Conservation (phyloP, 2,329 filamentous ascomycete species). For the Penicillium sp. region DNA sequence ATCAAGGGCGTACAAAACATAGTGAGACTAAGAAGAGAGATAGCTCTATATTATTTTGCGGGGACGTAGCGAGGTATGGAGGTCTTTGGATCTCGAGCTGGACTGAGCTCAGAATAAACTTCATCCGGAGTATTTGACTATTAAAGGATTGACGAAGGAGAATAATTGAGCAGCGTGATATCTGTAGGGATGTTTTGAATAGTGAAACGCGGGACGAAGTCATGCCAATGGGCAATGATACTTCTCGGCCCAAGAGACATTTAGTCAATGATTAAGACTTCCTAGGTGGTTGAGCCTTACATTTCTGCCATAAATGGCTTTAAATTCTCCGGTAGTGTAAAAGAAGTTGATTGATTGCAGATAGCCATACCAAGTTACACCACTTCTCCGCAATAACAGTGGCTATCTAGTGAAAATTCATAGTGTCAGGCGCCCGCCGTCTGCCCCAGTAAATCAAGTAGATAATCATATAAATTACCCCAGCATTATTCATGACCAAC, state of each 20-base stretch:
- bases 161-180: not conserved
- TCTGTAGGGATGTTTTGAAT: not conserved
- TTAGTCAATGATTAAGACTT: not conserved
- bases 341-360: too few species aligned
- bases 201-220: not conserved
- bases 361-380: not conserved
- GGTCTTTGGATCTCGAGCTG: not conserved
- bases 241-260: not conserved
- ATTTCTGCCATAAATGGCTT: too few species aligned
- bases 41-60: conserved; percentile 19
- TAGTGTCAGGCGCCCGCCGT: not conserved
- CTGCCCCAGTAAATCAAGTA: not conserved
- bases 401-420: not conserved
- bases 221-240: not conserved
- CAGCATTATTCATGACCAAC: not conserved
- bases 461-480: not conserved
- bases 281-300: not conserved
- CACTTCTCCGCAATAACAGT: not conserved
- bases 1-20: conserved; percentile 21
- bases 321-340: too few species aligned
- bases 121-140: too few species aligned
- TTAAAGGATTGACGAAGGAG: not conserved
- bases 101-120: too few species aligned
- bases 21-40: conserved; percentile 11
- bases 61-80: conserved; percentile 9